A percentile compares a stretch with the other conserved stretches of the same genome.
Conservation (phyloP, 306 rosid species). For the Sophora flavescens region DNA sequence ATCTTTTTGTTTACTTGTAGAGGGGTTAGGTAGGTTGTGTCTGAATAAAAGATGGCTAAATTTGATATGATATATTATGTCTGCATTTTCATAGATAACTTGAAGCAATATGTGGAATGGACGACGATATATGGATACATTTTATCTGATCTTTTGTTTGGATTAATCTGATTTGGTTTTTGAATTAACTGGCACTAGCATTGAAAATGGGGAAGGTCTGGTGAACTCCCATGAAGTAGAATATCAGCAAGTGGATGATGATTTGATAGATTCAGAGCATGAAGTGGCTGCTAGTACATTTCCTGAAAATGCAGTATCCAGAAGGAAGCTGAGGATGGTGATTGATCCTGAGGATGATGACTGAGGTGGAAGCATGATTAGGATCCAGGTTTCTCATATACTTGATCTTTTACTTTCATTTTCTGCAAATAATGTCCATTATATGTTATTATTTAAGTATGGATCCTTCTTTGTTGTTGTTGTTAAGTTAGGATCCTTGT, state of each 20-base stretch:
- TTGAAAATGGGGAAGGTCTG: constrained; percentile 37
- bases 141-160: constrained; percentile 18
- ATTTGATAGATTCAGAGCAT: constrained; percentile 76
- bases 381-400: not conserved
- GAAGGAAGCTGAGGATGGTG: constrained; percentile 86
- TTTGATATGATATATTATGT: not conserved
- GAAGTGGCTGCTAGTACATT: constrained; percentile 53
- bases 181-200: constrained; percentile 46
- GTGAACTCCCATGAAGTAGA: constrained; percentile 46
- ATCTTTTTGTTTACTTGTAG: not conserved
- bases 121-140: constrained; percentile 9
- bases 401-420: constrained; percentile 4
- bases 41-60: not conserved
- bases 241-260: constrained; percentile 49
- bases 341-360: constrained; percentile 85
- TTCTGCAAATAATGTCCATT: constrained; percentile 1
- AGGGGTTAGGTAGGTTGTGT: not conserved
- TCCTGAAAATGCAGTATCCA: constrained; percentile 52
- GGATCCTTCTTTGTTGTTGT: not conserved
- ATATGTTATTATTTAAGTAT: not conserved
- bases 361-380: constrained; percentile 51
- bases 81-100: not conserved
- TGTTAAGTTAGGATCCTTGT: not conserved
- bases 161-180: constrained; percentile 37
- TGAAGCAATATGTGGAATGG: not conserved